These are phyloP conservation scores for Podospora bellae-mahoneyi DNA, from an alignment of 495 filamentous ascomycete species.

Conservation along the genomic window DNA sequence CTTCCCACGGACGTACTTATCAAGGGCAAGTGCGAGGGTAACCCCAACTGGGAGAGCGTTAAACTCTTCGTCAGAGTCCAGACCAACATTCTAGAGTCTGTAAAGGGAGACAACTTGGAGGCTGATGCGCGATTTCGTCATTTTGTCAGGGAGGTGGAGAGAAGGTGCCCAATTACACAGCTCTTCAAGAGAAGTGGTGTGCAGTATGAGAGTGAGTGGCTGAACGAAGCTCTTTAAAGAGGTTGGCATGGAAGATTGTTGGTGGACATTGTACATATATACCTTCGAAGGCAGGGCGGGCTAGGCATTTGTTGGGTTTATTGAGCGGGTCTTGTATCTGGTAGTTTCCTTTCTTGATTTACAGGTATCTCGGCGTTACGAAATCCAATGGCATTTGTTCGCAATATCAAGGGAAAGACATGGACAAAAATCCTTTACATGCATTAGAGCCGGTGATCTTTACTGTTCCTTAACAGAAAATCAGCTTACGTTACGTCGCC, in stretches of 20 bases:
- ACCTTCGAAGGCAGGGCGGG: background rate
- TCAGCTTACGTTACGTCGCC: background rate
- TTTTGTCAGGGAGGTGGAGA: constrained; percentile 26
- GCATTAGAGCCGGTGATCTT: background rate
- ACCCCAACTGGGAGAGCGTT: constrained; percentile 29
- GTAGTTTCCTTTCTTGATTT: background rate
- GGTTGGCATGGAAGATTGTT: background rate
- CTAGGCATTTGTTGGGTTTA: background rate
- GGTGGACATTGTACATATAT: background rate
- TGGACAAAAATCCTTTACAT: background rate
- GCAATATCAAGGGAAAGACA: background rate
- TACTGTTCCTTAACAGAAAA: background rate
- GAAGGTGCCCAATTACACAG: constrained; percentile 30
- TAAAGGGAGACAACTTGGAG: background rate
- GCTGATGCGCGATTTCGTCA: constrained; percentile 10
- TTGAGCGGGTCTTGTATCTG: background rate
- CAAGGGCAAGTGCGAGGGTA: constrained; percentile 21
- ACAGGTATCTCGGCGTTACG: background rate
- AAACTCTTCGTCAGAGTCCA: constrained; percentile 20
- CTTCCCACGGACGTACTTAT: constrained; percentile 26
- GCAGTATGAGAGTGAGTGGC: constrained; percentile 25
- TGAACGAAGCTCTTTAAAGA: constrained; percentile 17
- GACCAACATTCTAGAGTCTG: constrained; percentile 20
- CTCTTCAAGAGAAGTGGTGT: constrained; percentile 29
- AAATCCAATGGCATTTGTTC: background rate